Percentiles rank a stretch among this genome's conserved stretches.
These are phyloP conservation scores for Ricinus communis DNA, from an alignment of 345 rosid species.

Conservation along the genomic window DNA sequence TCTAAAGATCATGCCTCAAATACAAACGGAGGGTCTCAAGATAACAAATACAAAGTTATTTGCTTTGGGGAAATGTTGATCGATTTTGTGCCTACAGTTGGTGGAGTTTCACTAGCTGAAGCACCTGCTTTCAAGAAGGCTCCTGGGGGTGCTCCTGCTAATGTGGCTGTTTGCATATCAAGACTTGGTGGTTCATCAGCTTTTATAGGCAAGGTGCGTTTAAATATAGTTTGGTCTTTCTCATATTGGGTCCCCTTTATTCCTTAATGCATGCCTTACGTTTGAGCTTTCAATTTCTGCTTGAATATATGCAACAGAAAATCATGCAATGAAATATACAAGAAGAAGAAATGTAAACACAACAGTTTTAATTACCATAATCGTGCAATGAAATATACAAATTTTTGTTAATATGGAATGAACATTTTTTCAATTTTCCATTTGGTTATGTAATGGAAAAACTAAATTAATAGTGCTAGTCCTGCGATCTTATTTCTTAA, in stretches of 20 bases:
- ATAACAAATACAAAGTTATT: slow-evolving; percentile 48
- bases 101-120: slow-evolving; percentile 87
- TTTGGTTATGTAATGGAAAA: background rate
- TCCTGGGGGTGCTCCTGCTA: slow-evolving; percentile 99
- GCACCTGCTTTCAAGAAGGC: slow-evolving; percentile 97
- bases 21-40: background rate
- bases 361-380: background rate
- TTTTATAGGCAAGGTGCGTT: slow-evolving; percentile 87
- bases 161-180: slow-evolving; percentile 92
- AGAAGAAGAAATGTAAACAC: no score
- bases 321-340: no score
- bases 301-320: background rate
- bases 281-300: background rate
- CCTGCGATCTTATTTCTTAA: background rate
- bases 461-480: background rate
- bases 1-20: slow-evolving; percentile 6
- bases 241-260: background rate
- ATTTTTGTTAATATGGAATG: background rate
- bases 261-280: background rate
- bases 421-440: background rate
- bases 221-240: background rate
- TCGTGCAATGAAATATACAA: background rate
- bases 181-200: slow-evolving; percentile 93
- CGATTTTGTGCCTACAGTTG: slow-evolving; percentile 89
- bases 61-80: slow-evolving; percentile 97